phyloP scores from a whole-genome alignment of 768 basidiomycete genomes.

The Serendipita vermifera region DNA sequence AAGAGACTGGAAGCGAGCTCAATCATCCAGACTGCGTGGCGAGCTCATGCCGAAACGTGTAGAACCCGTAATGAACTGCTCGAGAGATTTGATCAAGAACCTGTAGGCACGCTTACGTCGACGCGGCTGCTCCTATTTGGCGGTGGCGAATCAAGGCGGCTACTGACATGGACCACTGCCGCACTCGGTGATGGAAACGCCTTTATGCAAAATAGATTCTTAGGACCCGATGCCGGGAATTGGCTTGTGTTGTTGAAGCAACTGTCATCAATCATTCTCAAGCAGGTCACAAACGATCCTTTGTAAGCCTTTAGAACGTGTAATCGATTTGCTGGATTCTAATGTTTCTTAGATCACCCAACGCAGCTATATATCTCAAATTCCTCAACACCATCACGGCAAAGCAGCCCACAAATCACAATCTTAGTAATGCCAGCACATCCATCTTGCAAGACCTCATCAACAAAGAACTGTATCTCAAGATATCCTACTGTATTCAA shows the following conservation, averaged over 20 bases:
- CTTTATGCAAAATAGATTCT: slow-evolving; percentile 29
- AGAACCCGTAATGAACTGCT: slow-evolving; percentile 35
- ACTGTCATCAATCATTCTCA: slow-evolving; percentile 36
- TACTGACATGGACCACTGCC: slow-evolving; percentile 35
- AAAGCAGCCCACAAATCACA: slow-evolving; percentile 1
- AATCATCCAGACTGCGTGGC: slow-evolving; percentile 59
- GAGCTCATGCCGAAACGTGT: slow-evolving; percentile 34
- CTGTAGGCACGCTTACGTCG: slow-evolving; percentile 33
- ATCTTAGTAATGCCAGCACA: neutral
- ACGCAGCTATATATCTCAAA: slow-evolving; percentile 36
- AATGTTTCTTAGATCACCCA: slow-evolving; percentile 31
- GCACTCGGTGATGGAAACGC: slow-evolving; percentile 28
- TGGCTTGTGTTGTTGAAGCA: slow-evolving; percentile 53
- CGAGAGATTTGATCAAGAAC: slow-evolving; percentile 30
- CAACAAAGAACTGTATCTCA: neutral
- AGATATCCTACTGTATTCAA: slow-evolving; percentile 1
- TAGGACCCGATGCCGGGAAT: slow-evolving; percentile 29
- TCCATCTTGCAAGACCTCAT: neutral
- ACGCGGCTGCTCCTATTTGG: slow-evolving; percentile 55
- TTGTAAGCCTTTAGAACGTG: slow-evolving; percentile 30
- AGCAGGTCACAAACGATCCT: slow-evolving; percentile 36
- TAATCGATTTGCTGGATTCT: neutral
- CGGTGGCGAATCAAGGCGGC: slow-evolving; percentile 27
- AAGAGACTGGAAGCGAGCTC: slow-evolving; percentile 45
- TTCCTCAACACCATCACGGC: slow-evolving; percentile 39